These are phyloP conservation scores for Chytriomyces sp. DNA, from an alignment of 192 early-diverging fungal genomes.

Conservation along the genomic window DNA sequence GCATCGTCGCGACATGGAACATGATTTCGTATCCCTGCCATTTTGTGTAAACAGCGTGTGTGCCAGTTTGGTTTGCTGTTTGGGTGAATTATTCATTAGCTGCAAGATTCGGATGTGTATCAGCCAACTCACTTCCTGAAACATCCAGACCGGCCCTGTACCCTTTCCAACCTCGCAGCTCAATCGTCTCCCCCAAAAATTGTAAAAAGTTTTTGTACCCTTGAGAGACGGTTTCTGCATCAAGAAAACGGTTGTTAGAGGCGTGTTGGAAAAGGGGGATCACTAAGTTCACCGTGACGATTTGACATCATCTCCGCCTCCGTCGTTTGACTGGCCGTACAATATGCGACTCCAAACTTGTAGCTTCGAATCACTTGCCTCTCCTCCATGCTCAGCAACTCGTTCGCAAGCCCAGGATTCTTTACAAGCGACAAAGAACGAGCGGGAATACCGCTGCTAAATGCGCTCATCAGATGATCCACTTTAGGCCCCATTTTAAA, in stretches of 20 bases:
- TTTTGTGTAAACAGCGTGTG: conserved; percentile 68
- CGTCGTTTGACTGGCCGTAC: conserved; percentile 66
- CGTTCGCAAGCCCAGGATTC: conserved; percentile 62
- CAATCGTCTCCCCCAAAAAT: conserved; percentile 71
- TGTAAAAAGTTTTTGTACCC: conserved; percentile 66
- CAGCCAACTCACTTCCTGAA: conserved; percentile 53
- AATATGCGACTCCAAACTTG: conserved; percentile 80
- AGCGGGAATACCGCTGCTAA: conserved; percentile 56
- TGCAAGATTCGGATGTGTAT: neutral
- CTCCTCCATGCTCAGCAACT: conserved; percentile 74
- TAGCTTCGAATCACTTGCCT: conserved; percentile 69
- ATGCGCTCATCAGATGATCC: conserved; percentile 50
- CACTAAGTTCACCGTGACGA: conserved; percentile 40
- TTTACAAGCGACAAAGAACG: conserved; percentile 61
- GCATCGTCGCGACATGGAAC: conserved; percentile 75
- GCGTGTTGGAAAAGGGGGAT: conserved; percentile 3
- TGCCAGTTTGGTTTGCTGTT: conserved; percentile 68
- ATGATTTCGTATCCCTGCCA: conserved; percentile 78
- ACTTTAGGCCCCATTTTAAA: conserved; percentile 53
- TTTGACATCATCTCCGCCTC: conserved; percentile 83
- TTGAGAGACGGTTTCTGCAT: conserved; percentile 47
- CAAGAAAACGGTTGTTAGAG: neutral
- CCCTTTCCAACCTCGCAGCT: conserved; percentile 72
- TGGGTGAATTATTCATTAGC: neutral
- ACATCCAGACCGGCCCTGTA: conserved; percentile 77